These are phyloP conservation scores for Coelastrella sp. DNA, from an alignment of 139 green algal species.

Conservation along the genomic window DNA sequence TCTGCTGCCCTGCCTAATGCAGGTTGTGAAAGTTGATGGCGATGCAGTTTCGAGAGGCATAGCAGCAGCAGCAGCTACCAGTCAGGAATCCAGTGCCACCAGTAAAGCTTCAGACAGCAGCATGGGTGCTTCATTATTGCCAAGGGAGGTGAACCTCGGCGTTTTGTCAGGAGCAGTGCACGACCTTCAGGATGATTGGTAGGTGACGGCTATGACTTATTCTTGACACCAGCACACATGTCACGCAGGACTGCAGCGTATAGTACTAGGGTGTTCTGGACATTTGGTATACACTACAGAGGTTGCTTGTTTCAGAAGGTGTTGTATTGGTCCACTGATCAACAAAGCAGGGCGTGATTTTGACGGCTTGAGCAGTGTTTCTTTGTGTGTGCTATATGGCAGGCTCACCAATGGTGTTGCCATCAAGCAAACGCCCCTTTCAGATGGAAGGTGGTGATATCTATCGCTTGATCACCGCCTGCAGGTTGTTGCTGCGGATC, in stretches of 20 bases:
- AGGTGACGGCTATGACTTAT: background rate
- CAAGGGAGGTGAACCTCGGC: background rate
- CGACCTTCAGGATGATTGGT: conserved; percentile 33
- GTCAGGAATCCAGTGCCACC: background rate
- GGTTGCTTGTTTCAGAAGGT: no score
- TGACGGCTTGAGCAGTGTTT: no score
- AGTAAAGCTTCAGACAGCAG: background rate
- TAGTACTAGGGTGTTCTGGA: no score
- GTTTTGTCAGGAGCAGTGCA: conserved; percentile 11
- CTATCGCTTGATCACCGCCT: background rate
- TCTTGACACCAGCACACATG: background rate
- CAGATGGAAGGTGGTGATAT: background rate
- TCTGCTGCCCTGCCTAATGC: background rate
- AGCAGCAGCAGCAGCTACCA: background rate
- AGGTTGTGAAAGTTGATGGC: background rate
- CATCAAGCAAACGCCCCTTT: background rate
- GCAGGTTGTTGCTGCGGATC: conserved; percentile 36
- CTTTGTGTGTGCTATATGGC: no score
- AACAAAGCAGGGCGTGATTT: no score
- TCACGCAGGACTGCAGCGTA: no score
- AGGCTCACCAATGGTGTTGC: background rate
- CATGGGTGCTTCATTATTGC: background rate
- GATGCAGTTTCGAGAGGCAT: background rate
- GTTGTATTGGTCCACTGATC: no score
- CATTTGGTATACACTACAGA: no score